A percentile compares a stretch with the other conserved stretches of the same genome.
Conservation (phyloP, 768 basidiomycete genomes). For the Calocera cornea region DNA sequence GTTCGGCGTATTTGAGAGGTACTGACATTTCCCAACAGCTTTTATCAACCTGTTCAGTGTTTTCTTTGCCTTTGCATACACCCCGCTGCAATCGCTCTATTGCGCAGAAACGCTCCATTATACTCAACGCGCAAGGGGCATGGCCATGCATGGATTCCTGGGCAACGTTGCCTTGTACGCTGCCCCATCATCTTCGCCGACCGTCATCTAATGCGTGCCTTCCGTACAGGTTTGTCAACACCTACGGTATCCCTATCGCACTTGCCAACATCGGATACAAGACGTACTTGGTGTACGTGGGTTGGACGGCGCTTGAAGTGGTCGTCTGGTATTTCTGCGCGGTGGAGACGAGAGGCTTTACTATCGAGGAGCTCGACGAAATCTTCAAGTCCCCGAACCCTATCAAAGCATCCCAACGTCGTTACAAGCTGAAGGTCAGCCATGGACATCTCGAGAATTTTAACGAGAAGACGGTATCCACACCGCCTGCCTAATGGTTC, state of each 20-base stretch:
- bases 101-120: slow-evolving; percentile 43
- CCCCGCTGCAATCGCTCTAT: slow-evolving; percentile 45
- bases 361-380: slow-evolving; percentile 10
- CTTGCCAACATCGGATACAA: slow-evolving; percentile 8
- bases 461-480: background rate
- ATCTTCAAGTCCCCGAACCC: slow-evolving; percentile 10
- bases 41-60: slow-evolving; percentile 20
- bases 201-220: background rate
- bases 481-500: background rate
- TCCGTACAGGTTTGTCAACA: slow-evolving; percentile 24
- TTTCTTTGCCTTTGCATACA: slow-evolving; percentile 41
- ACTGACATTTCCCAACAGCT: slow-evolving; percentile 14
- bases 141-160: slow-evolving; percentile 36
- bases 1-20: background rate
- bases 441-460: slow-evolving; percentile 6
- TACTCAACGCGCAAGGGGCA: slow-evolving; percentile 47
- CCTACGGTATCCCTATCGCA: slow-evolving; percentile 35
- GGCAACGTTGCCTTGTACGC: slow-evolving; percentile 24
- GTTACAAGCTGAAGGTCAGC: background rate
- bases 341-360: slow-evolving; percentile 20
- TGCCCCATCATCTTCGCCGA: background rate
- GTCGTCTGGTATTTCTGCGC: slow-evolving; percentile 22
- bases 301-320: slow-evolving; percentile 21
- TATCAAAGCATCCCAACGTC: background rate
- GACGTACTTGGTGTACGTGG: slow-evolving; percentile 19